Evolutionary conservation across 371 early-diverging fungal species (phyloP), one percentile per base, ranked within the genome.

Genomic region (Amoeboradix gromovi): DNA sequence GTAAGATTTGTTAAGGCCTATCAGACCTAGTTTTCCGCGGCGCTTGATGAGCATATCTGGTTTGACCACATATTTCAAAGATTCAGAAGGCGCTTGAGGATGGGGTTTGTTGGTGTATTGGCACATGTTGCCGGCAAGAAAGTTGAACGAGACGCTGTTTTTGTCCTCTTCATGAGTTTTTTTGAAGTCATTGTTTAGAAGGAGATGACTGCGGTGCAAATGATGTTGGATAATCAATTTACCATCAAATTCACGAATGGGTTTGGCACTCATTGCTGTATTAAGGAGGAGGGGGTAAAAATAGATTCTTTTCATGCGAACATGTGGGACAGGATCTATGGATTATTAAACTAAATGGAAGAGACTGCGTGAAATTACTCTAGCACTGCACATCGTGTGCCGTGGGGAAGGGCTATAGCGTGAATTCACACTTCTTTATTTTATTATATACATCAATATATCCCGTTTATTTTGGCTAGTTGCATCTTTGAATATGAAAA

Each of bases 11-110:
- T 91, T 90, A 70, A 94, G 80, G 31, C 90, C 83, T 66, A 94
- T 77, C 68, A 94, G 80, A 68, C 95, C 95, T 71, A 86, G 84
- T 82, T 94, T 94, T 69, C 95, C 95, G 71, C 95, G 82, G 69
- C 95, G 86, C 79, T 94, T 94, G 80, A 94, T 92, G 68, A 94
- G 81, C 79, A 92, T 92, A 77, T 94, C 95, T 29, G 95, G 95
- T 79, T 94, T 94, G 75, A 86, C 92, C 29, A 94, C 95, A 72
- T 92, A 80, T 74, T 87, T 87, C 67, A 74, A 75, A 48, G 77
- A 80, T 30, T 86, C 83, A 70, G 81, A 70, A 69, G 92, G 1
- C 17, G 27, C 2, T 65, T 67, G 28, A 5, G 29, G 27, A 12
- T 2, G 12, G 29, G 22, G 28, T 22, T 67, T 70, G 78, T 81